Conservation (phyloP, 2,329 filamentous ascomycete species). For the Cytospora schulzeri region DNA sequence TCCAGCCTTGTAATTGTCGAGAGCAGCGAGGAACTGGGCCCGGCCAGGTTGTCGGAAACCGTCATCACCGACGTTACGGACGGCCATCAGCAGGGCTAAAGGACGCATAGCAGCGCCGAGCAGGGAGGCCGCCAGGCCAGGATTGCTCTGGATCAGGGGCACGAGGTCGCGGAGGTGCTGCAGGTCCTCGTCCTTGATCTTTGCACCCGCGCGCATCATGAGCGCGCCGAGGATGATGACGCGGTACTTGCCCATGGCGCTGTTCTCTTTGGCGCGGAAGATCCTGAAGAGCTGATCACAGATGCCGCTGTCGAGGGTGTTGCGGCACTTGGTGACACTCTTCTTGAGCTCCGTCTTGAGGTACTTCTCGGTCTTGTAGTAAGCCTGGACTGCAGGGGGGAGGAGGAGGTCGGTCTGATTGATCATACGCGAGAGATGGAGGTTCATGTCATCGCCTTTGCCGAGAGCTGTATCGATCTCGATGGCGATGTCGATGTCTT, state of each 20-base stretch:
- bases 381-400: not conserved
- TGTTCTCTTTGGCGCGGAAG: constrained; percentile 15
- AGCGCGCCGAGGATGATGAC: constrained; percentile 30
- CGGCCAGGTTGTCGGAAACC: constrained; percentile 30
- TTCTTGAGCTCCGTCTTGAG: not conserved
- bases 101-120: no score
- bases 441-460: not conserved
- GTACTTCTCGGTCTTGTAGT: constrained; percentile 14
- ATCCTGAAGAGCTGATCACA: constrained; percentile 18
- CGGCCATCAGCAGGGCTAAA: not conserved
- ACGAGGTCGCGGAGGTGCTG: constrained; percentile 29
- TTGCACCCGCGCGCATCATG: constrained; percentile 33
- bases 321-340: not conserved
- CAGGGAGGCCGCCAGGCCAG: not conserved
- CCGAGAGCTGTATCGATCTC: constrained; percentile 9
- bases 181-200: constrained; percentile 30
- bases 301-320: constrained; percentile 14
- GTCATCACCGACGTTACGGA: constrained; percentile 4
- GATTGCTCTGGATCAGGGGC: constrained; percentile 16
- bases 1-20: constrained; percentile 31
- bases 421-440: not conserved
- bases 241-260: constrained; percentile 34
- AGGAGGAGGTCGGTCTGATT: constrained; percentile 8
- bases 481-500: constrained; percentile 20
- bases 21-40: constrained; percentile 31